A percentile compares a stretch with the other conserved stretches of the same genome.
These are phyloP conservation scores for Guyanaporus albipodus DNA, from an alignment of 768 basidiomycete species.

Conservation along the genomic window DNA sequence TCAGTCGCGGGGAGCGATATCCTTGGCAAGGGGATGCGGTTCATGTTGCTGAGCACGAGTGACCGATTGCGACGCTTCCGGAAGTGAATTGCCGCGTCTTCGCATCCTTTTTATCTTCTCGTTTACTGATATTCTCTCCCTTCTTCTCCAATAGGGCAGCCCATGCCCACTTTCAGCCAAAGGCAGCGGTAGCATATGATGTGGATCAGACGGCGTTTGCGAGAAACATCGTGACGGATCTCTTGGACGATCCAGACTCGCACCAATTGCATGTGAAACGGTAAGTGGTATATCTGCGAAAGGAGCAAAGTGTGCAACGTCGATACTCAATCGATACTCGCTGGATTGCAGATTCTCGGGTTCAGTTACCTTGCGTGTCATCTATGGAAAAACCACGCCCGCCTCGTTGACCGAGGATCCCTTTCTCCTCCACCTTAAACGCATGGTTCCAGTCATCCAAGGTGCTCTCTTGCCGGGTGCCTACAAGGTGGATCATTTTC, in stretches of 20 bases:
- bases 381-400: slow-evolving; percentile 27
- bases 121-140: neutral
- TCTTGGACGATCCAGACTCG: slow-evolving; percentile 22
- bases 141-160: slow-evolving; percentile 37
- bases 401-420: slow-evolving; percentile 17
- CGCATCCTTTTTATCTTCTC: too few species aligned
- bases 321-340: neutral
- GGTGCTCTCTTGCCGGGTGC: slow-evolving; percentile 31
- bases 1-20: slow-evolving; percentile 55
- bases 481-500: slow-evolving; percentile 35
- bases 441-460: slow-evolving; percentile 29
- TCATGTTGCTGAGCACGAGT: slow-evolving; percentile 47
- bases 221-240: slow-evolving; percentile 17
- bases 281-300: slow-evolving; percentile 30
- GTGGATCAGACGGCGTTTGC: slow-evolving; percentile 42
- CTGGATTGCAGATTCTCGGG: slow-evolving; percentile 20
- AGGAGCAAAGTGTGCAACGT: neutral
- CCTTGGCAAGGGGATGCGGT: slow-evolving; percentile 54
- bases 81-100: slow-evolving; percentile 33
- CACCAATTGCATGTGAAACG: slow-evolving; percentile 26
- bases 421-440: slow-evolving; percentile 26
- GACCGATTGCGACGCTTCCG: slow-evolving; percentile 58
- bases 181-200: slow-evolving; percentile 41
- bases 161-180: slow-evolving; percentile 51
- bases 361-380: slow-evolving; percentile 24